Evolutionary conservation across 1,284 basidiomycete species (phyloP).

Genomic region (Heterobasidion occidentale): DNA sequence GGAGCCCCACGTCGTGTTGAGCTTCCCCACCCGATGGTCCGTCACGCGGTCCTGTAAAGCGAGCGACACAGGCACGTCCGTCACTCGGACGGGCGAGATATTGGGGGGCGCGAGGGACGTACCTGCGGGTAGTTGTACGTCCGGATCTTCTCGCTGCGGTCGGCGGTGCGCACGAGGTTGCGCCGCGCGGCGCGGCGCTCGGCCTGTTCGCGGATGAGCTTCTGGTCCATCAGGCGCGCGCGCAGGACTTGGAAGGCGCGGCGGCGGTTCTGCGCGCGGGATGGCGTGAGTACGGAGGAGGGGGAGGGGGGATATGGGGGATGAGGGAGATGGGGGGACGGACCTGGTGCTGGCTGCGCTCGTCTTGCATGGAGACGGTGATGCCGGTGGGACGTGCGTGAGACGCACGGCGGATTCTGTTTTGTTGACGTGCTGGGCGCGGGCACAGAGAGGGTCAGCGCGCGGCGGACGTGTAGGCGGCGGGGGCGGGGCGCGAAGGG

Average conservation of each 20-base stretch:
- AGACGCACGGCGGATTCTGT: slow-evolving; percentile 98
- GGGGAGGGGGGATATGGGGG: not conserved
- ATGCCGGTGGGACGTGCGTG: slow-evolving; percentile 93
- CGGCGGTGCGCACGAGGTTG: slow-evolving; percentile 71
- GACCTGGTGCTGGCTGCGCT: slow-evolving; percentile 91
- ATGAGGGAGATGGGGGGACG: slow-evolving; percentile 6
- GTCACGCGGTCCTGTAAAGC: slow-evolving; percentile 74
- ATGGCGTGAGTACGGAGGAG: not conserved
- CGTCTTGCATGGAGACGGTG: slow-evolving; percentile 97
- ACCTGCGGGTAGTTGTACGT: slow-evolving; percentile 92
- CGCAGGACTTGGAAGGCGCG: slow-evolving; percentile 84
- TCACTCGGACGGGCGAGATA: not conserved
- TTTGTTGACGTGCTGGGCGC: slow-evolving; percentile 90
- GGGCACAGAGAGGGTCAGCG: no score
- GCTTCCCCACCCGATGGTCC: slow-evolving; percentile 82
- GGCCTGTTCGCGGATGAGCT: slow-evolving; percentile 62
- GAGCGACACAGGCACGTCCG: not conserved
- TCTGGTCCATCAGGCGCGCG: slow-evolving; percentile 76
- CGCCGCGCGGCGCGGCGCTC: slow-evolving; percentile 63
- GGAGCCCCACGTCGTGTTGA: slow-evolving; percentile 60
- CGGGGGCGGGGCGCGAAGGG: not conserved
- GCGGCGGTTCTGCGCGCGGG: slow-evolving; percentile 60
- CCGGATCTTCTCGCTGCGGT: slow-evolving; percentile 86
- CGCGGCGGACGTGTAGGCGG: not conserved
- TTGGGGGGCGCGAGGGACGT: slow-evolving; percentile 8